These are phyloP conservation scores for Lepidopterella palustris DNA, from an alignment of 495 filamentous ascomycete species.

Conservation along the genomic window DNA sequence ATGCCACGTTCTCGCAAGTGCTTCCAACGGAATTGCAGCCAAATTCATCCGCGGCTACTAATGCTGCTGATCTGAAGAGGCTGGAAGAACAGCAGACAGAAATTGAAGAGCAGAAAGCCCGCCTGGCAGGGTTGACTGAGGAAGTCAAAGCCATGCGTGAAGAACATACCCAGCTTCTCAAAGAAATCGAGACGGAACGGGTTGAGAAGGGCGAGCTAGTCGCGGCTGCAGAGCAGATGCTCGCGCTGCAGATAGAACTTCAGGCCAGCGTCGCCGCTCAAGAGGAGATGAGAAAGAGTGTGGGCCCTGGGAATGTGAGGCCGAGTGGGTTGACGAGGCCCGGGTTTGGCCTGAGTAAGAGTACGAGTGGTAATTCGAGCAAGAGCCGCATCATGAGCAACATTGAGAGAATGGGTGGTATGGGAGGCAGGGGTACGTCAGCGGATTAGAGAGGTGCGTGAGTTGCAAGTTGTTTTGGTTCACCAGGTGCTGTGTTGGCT, in stretches of 20 bases:
- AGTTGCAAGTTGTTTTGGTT: too few relatives aligned
- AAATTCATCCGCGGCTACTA: conserved; percentile 38
- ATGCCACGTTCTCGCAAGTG: conserved; percentile 58
- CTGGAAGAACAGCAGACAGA: conserved; percentile 47
- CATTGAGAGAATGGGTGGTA: conserved; percentile 45
- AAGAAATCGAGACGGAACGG: conserved; percentile 67
- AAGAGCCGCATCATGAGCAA: conserved; percentile 43
- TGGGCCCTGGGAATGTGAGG: conserved; percentile 14
- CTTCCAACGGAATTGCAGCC: conserved; percentile 36
- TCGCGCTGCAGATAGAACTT: conserved; percentile 42
- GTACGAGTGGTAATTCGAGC: conserved; percentile 23
- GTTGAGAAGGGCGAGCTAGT: conserved; percentile 92
- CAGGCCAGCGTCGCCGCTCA: conserved; percentile 21
- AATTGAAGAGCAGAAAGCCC: conserved; percentile 49
- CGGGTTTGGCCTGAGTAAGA: conserved; percentile 27
- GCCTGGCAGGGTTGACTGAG: conserved; percentile 60
- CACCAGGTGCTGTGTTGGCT: too few relatives aligned
- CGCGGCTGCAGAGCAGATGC: conserved; percentile 86
- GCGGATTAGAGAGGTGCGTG: too few relatives aligned
- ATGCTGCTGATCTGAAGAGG: conserved; percentile 43
- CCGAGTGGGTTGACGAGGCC: conserved; percentile 36
- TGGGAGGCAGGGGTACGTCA: too few relatives aligned
- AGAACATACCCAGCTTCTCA: conserved; percentile 57
- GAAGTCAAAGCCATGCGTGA: conserved; percentile 59
- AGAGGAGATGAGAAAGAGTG: conserved; percentile 36